Base-by-base conservation (phyloP, 768 basidiomycete genomes). In the Pleurotus giganteus region DNA sequence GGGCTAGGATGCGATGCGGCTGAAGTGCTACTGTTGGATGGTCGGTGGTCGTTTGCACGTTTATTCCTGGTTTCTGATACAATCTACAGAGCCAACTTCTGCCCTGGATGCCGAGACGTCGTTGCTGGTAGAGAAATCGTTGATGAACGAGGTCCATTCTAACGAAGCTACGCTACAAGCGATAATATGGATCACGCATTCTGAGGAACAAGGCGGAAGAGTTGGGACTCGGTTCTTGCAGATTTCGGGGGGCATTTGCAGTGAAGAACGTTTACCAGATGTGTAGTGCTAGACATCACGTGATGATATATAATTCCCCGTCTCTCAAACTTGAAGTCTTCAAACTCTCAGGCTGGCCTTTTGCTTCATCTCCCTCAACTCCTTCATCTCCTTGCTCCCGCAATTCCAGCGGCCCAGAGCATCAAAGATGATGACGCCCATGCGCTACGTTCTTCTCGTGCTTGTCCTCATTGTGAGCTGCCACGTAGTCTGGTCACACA, bases 151-250 rank as follows among this genome's bases (percentile, higher is more conserved):
- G 53, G 66, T 94, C 31, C 77, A 66, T 36, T 73, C 76, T 1
- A 53, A 69, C 7, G 70, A 79, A 34, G 73, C 78, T 19, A 70
- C 72, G 29, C 68, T 91, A 50, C 89, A 89, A 65, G 88, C 91
- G 0, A 69, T 92, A 36, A 65, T 94, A 3, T 94, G 92, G 92
- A 91, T 94, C 57, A 94, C 93, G 0, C 92, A 94, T 66, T 90
- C 89, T 0, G 83, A 84, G 2, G 88, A 91, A 58, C 92, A 94
- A 66, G 88, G 84, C 4, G 71, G 79, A 59, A 75, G 90, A 51
- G 81, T 89, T 34, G 92, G 90, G 12, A 90, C 82, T 1, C 74
- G 88, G 57, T 88, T 85, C 61, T 65, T 89, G 21, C 74, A 77
- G 21, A 66, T 83, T 41, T 70, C 73, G 11, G 65, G 63, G 9